These are phyloP conservation scores for Paecilomyces fulvus DNA, from an alignment of 2,329 filamentous ascomycete genomes.

Conservation along the genomic window DNA sequence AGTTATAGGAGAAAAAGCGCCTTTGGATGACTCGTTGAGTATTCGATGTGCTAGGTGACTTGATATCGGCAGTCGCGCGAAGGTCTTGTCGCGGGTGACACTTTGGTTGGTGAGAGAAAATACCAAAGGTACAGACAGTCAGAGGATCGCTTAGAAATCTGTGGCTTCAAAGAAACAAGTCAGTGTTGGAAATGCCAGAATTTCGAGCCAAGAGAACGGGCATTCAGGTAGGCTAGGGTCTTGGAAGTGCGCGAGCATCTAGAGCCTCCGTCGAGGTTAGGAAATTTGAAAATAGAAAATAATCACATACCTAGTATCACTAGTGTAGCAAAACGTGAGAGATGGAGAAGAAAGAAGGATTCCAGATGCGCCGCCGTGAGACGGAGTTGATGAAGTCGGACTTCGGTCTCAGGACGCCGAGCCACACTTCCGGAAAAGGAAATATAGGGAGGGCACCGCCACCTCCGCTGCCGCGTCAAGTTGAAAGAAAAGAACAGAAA, in stretches of 20 bases:
- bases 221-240: not conserved
- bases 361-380: not conserved
- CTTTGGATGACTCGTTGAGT: not conserved
- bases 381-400: not conserved
- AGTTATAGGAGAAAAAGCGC: too few species aligned
- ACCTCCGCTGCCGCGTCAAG: not conserved
- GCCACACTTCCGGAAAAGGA: not conserved
- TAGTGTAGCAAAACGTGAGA: not conserved
- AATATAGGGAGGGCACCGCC: not conserved
- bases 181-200: not conserved
- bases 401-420: not conserved
- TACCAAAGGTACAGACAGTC: not conserved
- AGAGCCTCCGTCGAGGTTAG: too few species aligned
- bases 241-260: not conserved
- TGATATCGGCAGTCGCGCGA: not conserved
- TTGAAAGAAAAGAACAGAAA: not conserved
- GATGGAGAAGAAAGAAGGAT: not conserved
- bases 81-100: not conserved
- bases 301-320: not conserved
- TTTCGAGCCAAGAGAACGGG: not conserved
- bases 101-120: not conserved
- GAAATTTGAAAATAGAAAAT: not conserved
- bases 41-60: not conserved
- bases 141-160: slow-evolving; percentile 1
- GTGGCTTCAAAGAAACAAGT: not conserved